Evolutionary conservation across 768 basidiomycete species (phyloP), one percentile per base, ranked within the genome.

Genomic region (Leucosporidium yakuticum): DNA sequence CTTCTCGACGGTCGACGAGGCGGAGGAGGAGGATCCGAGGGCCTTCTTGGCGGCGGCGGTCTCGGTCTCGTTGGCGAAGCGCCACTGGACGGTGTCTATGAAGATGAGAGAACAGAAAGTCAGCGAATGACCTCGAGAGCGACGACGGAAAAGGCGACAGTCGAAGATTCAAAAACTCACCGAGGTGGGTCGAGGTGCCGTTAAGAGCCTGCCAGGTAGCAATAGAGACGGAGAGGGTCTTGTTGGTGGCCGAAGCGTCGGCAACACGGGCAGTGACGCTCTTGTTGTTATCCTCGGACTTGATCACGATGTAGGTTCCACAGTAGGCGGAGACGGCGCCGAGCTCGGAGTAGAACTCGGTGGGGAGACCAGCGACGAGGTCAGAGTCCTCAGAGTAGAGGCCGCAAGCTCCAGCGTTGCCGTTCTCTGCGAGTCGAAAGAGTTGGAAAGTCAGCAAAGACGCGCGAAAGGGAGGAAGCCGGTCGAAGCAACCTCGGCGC

Each of bases 401-500:
- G 53, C 91, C 92, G 78, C 93, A 96, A 12, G 91, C 91, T 65
- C 92, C 92, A 15, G 89, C 81, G 51, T 82, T 81, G 60, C 87
- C 88, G 63, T 84, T 80, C 81, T 90, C 51, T n/a, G 60, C 14
- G 11, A 15, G 8, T 12, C 3, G 4, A 11, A 31, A 19, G 53
- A 19, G 6, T 12, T 19, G 8, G n/a, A n/a, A 9, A 54, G 53
- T 44, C 39, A 44, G 34, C 8, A 44, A 39, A 39, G 25, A 58
- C 31, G 27, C 31, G 21, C 5, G 49, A 20, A 49, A 31, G n/a
- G 36, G 12, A 12, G 44, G 11, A 5, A 9, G 31, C 57, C 36
- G 21, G 25, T 54, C 53, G 25, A 29, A 54, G 53, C 39, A 15
- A 12, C 19, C 23, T 23, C 36, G 21, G 17, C 51, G 44, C 6